Evolutionary conservation across 164 flowering plant species (phyloP).

Genomic region (Kingdonia uniflora): DNA sequence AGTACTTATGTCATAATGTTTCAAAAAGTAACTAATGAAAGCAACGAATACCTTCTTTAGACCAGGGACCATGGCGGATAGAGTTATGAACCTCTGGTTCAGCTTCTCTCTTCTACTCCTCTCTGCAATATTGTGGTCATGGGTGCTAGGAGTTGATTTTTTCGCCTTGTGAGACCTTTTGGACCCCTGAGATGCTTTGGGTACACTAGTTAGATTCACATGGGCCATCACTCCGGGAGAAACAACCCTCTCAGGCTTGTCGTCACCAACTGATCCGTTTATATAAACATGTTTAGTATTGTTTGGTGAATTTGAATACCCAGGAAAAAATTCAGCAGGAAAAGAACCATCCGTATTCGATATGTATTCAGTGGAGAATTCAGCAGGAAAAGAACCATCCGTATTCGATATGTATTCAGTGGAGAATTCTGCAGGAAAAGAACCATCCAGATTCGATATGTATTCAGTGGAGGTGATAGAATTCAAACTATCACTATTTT

Average conservation of each 20-base stretch:
- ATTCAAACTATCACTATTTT: conserved; percentile 34
- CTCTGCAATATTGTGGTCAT: conserved; percentile 47
- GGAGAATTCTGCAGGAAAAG: too few relatives aligned
- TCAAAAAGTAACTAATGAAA: too few relatives aligned
- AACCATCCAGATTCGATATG: conserved; percentile 18
- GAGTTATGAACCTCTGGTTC: conserved; percentile 39
- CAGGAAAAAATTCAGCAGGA: too few relatives aligned
- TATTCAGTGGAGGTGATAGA: conserved; percentile 18
- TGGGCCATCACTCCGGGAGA: conserved; percentile 9
- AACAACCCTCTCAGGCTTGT: conserved; percentile 32
- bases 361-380: conserved; percentile 21
- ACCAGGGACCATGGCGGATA: conserved; percentile 41
- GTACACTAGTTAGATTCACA: conserved; percentile 25
- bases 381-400: too few relatives aligned
- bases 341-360: too few relatives aligned
- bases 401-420: too few relatives aligned
- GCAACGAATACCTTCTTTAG: conserved; percentile 60
- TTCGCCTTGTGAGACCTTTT: too few relatives aligned
- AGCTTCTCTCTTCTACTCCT: conserved; percentile 54
- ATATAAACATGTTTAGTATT: conserved; percentile 1
- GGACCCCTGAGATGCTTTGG: conserved; percentile 9
- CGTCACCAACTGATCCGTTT: conserved; percentile 12
- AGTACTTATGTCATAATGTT: too few relatives aligned
- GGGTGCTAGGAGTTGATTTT: conserved; percentile 22
- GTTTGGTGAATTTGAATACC: conserved; percentile 14